Conservation (phyloP, 2,329 filamentous ascomycete species). For the Erysiphe pulchra region DNA sequence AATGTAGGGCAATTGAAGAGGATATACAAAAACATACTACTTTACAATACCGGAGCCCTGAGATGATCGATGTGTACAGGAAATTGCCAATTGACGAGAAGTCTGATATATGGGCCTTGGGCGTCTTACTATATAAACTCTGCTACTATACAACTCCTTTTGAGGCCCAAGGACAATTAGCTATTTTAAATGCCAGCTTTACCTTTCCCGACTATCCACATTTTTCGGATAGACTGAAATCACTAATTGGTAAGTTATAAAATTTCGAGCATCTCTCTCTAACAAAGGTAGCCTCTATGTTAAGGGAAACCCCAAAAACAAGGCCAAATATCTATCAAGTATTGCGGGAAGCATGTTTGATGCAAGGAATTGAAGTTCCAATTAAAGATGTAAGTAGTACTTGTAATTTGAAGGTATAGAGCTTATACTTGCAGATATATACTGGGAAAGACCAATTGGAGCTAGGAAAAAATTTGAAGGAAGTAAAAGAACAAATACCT, state of each 20-base stretch:
- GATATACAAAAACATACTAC: slow-evolving; percentile 95
- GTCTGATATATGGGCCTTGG: slow-evolving; percentile 88
- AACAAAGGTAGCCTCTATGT: slow-evolving; percentile 45
- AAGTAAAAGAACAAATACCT: slow-evolving; percentile 22
- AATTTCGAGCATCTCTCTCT: slow-evolving; percentile 1
- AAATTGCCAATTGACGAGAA: slow-evolving; percentile 96
- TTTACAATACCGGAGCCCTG: slow-evolving; percentile 86
- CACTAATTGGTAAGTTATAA: slow-evolving; percentile 47
- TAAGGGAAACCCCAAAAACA: slow-evolving; percentile 49
- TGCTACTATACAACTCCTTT: slow-evolving; percentile 99
- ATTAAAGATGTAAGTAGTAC: slow-evolving; percentile 52
- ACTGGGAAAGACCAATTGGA: slow-evolving; percentile 37
- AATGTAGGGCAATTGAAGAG: slow-evolving; percentile 83
- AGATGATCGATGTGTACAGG: slow-evolving; percentile 96
- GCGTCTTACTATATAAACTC: slow-evolving; percentile 86
- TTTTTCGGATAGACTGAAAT: slow-evolving; percentile 77
- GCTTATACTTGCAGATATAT: slow-evolving; percentile 35
- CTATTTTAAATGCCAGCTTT: slow-evolving; percentile 86
- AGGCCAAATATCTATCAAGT: slow-evolving; percentile 91
- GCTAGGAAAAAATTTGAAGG: slow-evolving; percentile 28
- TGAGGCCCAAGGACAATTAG: slow-evolving; percentile 90
- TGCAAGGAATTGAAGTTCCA: slow-evolving; percentile 68
- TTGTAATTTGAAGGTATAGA: not conserved
- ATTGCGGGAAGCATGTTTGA: slow-evolving; percentile 58
- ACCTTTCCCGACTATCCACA: slow-evolving; percentile 69